These are phyloP conservation scores for Mycena olivaceomarginata DNA, from an alignment of 768 basidiomycete species.

Conservation along the genomic window DNA sequence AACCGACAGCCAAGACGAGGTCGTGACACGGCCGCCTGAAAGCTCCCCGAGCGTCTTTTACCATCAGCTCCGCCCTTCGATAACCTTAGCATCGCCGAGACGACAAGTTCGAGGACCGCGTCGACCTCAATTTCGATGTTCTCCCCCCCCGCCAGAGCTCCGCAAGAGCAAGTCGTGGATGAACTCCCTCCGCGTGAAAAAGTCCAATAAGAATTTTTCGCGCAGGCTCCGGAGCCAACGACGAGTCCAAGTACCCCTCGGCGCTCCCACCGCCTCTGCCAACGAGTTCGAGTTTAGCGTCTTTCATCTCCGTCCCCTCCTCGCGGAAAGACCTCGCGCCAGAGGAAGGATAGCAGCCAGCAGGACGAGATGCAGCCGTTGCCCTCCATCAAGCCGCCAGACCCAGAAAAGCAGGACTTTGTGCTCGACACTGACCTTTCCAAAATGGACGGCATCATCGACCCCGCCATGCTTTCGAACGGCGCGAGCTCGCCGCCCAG, in stretches of 20 bases:
- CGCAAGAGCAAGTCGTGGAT: conserved; percentile 72
- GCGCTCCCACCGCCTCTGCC: conserved; percentile 53
- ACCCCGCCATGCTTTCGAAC: conserved; percentile 59
- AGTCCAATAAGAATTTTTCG: conserved; percentile 63
- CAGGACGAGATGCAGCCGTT: conserved; percentile 54
- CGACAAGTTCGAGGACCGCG: conserved; percentile 40
- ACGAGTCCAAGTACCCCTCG: conserved; percentile 55
- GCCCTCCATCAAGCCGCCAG: conserved; percentile 55
- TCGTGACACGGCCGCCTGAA: conserved; percentile 6
- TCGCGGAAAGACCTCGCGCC: conserved; percentile 39
- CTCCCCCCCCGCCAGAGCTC: conserved; percentile 55
- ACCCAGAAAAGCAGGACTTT: conserved; percentile 60
- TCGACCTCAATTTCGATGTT: conserved; percentile 31
- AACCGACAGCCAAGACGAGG: no score
- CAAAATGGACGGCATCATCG: conserved; percentile 89
- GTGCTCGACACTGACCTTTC: conserved; percentile 81
- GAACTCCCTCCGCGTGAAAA: conserved; percentile 62
- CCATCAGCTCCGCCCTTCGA: conserved; percentile 37
- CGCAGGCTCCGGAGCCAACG: conserved; percentile 49
- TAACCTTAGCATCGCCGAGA: no score
- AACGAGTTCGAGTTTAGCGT: conserved; percentile 49
- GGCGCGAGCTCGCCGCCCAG: conserved; percentile 65
- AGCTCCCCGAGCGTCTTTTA: conserved; percentile 42
- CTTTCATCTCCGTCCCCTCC: conserved; percentile 47
- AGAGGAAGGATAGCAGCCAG: conserved; percentile 58